Base-by-base conservation (phyloP, 768 basidiomycete genomes). In the Lactifluus volemus region DNA sequence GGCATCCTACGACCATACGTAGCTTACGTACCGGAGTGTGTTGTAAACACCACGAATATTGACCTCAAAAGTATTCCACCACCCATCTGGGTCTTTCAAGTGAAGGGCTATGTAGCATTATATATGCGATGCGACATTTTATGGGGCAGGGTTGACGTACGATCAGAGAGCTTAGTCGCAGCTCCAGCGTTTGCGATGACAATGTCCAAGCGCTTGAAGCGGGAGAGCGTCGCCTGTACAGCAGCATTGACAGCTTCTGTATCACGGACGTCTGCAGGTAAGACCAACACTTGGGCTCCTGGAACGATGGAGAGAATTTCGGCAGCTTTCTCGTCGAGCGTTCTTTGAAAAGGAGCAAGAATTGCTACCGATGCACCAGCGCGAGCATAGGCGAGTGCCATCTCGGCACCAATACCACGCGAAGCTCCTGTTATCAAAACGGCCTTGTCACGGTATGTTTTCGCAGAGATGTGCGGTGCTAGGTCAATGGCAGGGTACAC, bases 381-480 rank as follows among this genome's bases (percentile, higher is more conserved):
- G 3, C 54, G 32, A 9, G 67, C 67, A 25, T 63, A 67, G 21
- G 61, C 21, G 15, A 55, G 49, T 3, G 67, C 64, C 25, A 25
- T 5, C 12, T 61, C 67, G n/a, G 58, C 12, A 14, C 67, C 67
- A 30, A 68, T 66, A 25, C 67, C 67, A n/a, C 57, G 57, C 6
- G 60, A 65, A 4, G 64, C 63, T 12, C 68, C 68, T 4, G 65
- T 61, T 30, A 69, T 44, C 30, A 67, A 50, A 9, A 67, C 25
- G 25, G 2, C 63, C 47, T 65, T 62, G 7, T 56, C 65, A 25
- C 52, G 56, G 49, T 60, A 64, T 21, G 62, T 63, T 54, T 57
- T 29, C n/a, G 25, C 39, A n/a, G 49, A 41, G 29, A 32, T 52
- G 19, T 30, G 25, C 0, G 36, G 19, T 3, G 42, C 55, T n/a